A percentile compares a stretch with the other conserved stretches of the same genome.
phyloP scores from a whole-genome alignment of 2,329 filamentous ascomycete species.

The Pezicula rhizophila region DNA sequence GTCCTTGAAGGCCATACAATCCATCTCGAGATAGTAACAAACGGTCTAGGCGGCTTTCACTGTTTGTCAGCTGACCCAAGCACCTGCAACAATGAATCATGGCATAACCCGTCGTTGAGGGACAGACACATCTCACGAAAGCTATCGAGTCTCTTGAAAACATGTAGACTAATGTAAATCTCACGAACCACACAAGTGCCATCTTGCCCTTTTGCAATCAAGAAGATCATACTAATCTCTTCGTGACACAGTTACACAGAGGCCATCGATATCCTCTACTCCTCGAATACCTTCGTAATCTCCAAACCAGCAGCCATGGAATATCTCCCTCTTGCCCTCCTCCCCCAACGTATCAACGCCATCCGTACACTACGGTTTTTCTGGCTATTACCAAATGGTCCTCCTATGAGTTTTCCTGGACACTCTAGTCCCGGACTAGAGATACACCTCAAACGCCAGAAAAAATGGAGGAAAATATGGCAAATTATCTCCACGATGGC shows the following conservation, averaged over 20 bases:
- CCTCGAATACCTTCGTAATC: neutral
- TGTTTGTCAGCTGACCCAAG: neutral
- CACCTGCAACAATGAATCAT: neutral
- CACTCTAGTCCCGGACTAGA: no score
- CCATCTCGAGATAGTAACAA: neutral
- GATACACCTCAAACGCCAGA: no score
- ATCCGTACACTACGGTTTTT: neutral
- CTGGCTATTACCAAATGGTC: neutral
- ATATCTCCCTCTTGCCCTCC: neutral
- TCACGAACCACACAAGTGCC: no score
- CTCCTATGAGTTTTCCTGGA: no score
- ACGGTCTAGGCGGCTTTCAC: neutral
- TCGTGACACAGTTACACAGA: neutral
- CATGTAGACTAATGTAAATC: no score
- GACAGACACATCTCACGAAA: no score
- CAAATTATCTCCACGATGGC: no score
- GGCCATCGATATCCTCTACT: neutral
- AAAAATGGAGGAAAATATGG: no score
- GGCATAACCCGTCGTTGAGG: no score
- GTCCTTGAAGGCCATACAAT: neutral
- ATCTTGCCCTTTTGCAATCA: no score
- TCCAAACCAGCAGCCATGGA: neutral
- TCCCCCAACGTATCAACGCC: neutral
- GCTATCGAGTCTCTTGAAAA: no score
- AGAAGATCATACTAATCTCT: no score